Conservation (phyloP, 2,329 filamentous ascomycete species). For the Aspergillus sclerotialis region DNA sequence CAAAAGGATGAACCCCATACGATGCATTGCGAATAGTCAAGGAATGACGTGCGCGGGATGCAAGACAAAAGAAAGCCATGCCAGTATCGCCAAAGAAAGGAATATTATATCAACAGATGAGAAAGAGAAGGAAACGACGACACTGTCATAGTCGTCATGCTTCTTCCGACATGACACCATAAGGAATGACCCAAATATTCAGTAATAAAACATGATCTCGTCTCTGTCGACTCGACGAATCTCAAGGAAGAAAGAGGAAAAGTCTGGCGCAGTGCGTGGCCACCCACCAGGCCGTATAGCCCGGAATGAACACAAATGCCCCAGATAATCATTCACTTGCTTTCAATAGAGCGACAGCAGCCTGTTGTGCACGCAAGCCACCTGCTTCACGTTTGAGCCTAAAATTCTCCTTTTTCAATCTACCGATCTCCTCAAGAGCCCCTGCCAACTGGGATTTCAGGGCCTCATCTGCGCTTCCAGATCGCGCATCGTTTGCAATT, state of each 20-base stretch:
- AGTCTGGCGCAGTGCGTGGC: slow-evolving; percentile 3
- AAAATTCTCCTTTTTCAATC: slow-evolving; percentile 78
- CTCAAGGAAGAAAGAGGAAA: slow-evolving; percentile 1
- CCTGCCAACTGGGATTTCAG: slow-evolving; percentile 65
- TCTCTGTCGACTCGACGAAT: too few relatives aligned
- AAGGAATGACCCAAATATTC: slow-evolving; percentile 9
- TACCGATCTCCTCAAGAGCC: slow-evolving; percentile 67
- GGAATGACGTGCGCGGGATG: slow-evolving; percentile 1
- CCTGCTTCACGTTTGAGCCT: slow-evolving; percentile 75
- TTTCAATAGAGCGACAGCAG: slow-evolving; percentile 24
- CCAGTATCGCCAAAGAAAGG: slow-evolving; percentile 2
- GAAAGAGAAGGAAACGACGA: too few relatives aligned
- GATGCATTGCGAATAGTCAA: slow-evolving; percentile 7
- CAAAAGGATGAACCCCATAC: slow-evolving; percentile 2
- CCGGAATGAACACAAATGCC: slow-evolving; percentile 3
- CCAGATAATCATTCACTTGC: slow-evolving; percentile 17
- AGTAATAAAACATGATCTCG: slow-evolving; percentile 11
- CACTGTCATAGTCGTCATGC: background rate
- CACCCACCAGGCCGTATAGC: slow-evolving; percentile 5
- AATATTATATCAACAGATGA: background rate
- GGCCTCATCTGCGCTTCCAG: slow-evolving; percentile 72
- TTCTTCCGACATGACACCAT: slow-evolving; percentile 3
- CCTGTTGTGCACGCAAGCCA: slow-evolving; percentile 52
- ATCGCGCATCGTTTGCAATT: slow-evolving; percentile 69
- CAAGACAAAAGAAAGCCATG: slow-evolving; percentile 1